Evolutionary conservation across 176 grass and related monocot genomes (phyloP), one percentile per base, ranked within the genome.

Genomic region (Calamus simplicifolius): DNA sequence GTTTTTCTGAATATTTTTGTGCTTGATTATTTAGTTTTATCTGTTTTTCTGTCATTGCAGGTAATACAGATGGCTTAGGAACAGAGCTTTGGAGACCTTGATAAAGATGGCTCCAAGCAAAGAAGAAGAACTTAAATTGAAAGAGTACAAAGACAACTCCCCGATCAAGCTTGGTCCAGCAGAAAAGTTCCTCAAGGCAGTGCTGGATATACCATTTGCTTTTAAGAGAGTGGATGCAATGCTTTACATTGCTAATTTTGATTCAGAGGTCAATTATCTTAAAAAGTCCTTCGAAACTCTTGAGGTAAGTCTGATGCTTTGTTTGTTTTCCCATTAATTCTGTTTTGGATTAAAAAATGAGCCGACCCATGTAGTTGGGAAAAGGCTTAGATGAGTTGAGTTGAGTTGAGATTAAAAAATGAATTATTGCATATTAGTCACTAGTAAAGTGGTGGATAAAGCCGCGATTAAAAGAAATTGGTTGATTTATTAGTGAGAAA

Each of bases 91-190:
- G 63, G 94, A 98, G 70, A 98, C 94, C 14, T 83, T 98, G 58
- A 85, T 98, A 75, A 98, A 85, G 81, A 98, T 98, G 94, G 88
- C 94, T 75, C 94, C 94, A 51, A 98, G 73, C 50, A 98, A 93
- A 79, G 94, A 98, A 76, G 94, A 98, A 67, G 94, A 98, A 49
- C 88, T 92, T 3, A 98, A 86, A 71, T 43, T 98, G 76, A 92
- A 71, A 83, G 84, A 87, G 65, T 92, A 77, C 76, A 89, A 85
- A 68, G 94, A 92, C 75, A 84, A 89, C 18, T 83, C 84, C 16
- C 79, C 85, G 26, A 61, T 76, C 58, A 93, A 93, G 66, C 76
- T 98, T 30, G 82, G 82, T 23, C 70, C 79, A 27, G 79, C 94
- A 4, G 94, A 98, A 72, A 98, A 85, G 62, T 98, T 98, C 67